These are phyloP conservation scores for Gynochthodes officinalis DNA, from an alignment of 257 asterid species.

Conservation along the genomic window DNA sequence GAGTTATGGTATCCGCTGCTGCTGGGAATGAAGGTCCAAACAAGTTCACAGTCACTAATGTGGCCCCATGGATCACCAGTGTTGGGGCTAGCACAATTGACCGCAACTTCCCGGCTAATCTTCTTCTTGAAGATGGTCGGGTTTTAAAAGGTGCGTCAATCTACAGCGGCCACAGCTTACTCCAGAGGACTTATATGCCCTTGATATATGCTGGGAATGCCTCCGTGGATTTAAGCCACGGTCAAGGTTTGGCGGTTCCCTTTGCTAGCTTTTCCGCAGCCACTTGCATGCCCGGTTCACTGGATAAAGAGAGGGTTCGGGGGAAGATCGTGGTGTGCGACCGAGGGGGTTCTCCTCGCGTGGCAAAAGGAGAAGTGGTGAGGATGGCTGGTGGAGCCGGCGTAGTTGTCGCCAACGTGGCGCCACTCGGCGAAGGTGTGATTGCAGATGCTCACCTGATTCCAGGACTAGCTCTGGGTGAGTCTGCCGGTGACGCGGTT, in stretches of 20 bases:
- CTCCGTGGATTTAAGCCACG: slow-evolving; percentile 22
- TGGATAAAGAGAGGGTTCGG: slow-evolving; percentile 42
- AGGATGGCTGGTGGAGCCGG: slow-evolving; percentile 68
- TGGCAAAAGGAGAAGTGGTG: slow-evolving; percentile 63
- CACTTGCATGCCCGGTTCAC: slow-evolving; percentile 46
- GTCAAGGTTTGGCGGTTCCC: slow-evolving; percentile 32
- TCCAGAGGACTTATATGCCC: slow-evolving; percentile 36
- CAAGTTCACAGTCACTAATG: slow-evolving; percentile 63
- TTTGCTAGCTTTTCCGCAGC: slow-evolving; percentile 40
- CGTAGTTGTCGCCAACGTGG: slow-evolving; percentile 65
- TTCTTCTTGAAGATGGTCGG: slow-evolving; percentile 52
- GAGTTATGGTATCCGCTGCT: slow-evolving; percentile 68
- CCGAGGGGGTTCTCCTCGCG: slow-evolving; percentile 69
- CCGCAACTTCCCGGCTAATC: slow-evolving; percentile 64
- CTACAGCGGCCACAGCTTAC: slow-evolving; percentile 34
- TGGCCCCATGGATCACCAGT: slow-evolving; percentile 85
- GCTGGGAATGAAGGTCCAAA: slow-evolving; percentile 85
- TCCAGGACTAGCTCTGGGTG: slow-evolving; percentile 61
- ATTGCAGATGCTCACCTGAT: slow-evolving; percentile 71
- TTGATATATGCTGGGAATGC: slow-evolving; percentile 63
- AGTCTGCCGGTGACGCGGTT: slow-evolving; percentile 38
- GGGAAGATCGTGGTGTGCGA: slow-evolving; percentile 87
- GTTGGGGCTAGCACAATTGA: slow-evolving; percentile 92
- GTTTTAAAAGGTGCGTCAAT: slow-evolving; percentile 57
- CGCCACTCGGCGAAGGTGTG: slow-evolving; percentile 81